Percentiles rank a stretch among this genome's conserved stretches.
Conservation (phyloP, 441 rosid genomes). For the Melastoma candidum region DNA sequence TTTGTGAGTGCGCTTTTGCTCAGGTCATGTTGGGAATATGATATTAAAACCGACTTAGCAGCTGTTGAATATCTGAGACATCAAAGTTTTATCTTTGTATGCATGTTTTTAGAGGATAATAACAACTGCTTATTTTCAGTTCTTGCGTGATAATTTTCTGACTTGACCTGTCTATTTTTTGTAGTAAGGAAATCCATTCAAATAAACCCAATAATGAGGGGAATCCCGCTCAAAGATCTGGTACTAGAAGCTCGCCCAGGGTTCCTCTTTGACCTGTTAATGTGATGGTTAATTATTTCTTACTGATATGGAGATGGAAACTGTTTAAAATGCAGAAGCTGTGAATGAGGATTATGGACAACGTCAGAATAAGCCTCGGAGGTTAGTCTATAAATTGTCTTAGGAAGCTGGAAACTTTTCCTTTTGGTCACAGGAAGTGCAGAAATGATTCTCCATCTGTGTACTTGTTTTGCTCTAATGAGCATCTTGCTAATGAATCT, state of each 20-base stretch:
- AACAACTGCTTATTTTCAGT: no score
- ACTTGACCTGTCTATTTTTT: slow-evolving; percentile 1
- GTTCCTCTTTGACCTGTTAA: not conserved
- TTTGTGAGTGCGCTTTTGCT: no score
- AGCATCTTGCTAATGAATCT: no score
- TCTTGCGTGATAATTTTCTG: slow-evolving; percentile 1
- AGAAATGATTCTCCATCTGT: not conserved
- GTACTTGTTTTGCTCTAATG: no score
- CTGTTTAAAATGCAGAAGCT: slow-evolving; percentile 29
- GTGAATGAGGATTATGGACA: slow-evolving; percentile 48
- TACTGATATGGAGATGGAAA: not conserved
- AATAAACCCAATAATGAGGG: slow-evolving; percentile 47
- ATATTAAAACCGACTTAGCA: no score
- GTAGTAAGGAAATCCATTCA: slow-evolving; percentile 55
- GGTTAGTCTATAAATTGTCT: slow-evolving; percentile 31
- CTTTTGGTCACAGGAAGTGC: not conserved
- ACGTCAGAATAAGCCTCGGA: slow-evolving; percentile 66
- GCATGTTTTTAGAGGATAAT: no score
- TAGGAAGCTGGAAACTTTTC: not conserved
- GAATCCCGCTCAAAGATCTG: slow-evolving; percentile 52
- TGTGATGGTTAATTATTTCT: no score
- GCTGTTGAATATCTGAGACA: no score
- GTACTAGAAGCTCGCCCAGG: slow-evolving; percentile 26
- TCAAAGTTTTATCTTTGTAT: no score
- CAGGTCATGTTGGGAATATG: no score